Conservation (phyloP, 208 protist species). For the Trypanosoma grayi region DNA sequence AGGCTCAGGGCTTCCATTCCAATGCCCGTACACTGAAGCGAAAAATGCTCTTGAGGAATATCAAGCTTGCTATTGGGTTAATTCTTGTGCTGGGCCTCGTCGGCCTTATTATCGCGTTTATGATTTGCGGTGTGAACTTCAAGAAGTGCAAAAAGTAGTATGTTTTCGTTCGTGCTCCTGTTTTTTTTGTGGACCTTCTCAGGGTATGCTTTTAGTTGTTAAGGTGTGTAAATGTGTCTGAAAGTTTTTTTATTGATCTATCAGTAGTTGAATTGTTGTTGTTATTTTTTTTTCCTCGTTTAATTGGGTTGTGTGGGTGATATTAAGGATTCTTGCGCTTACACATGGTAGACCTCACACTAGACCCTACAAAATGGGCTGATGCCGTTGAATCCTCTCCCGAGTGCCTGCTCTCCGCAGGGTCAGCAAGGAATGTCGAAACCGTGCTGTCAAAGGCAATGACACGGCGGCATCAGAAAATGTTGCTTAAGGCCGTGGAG, state of each 20-base stretch:
- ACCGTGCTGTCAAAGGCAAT: slow-evolving; percentile 67
- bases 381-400: slow-evolving; percentile 54
- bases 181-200: slow-evolving; percentile 3
- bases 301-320: neutral
- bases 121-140: slow-evolving; percentile 65
- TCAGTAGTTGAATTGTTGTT: neutral
- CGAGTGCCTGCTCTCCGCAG: slow-evolving; percentile 42
- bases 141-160: slow-evolving; percentile 57
- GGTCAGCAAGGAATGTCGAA: slow-evolving; percentile 71
- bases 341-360: slow-evolving; percentile 31
- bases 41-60: slow-evolving; percentile 61
- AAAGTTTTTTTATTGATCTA: neutral
- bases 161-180: neutral
- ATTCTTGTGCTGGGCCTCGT: slow-evolving; percentile 52
- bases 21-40: slow-evolving; percentile 47
- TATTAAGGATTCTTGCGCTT: neutral
- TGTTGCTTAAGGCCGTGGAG: slow-evolving; percentile 50
- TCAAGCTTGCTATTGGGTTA: slow-evolving; percentile 59
- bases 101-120: slow-evolving; percentile 56
- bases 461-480: slow-evolving; percentile 62
- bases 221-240: slow-evolving; percentile 7
- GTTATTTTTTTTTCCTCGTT: slow-evolving; percentile 18
- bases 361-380: slow-evolving; percentile 65
- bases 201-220: slow-evolving; percentile 8
- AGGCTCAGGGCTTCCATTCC: slow-evolving; percentile 66